These are phyloP conservation scores for Artemisia argyi DNA, from an alignment of 129 eudicot genomes.

Conservation along the genomic window DNA sequence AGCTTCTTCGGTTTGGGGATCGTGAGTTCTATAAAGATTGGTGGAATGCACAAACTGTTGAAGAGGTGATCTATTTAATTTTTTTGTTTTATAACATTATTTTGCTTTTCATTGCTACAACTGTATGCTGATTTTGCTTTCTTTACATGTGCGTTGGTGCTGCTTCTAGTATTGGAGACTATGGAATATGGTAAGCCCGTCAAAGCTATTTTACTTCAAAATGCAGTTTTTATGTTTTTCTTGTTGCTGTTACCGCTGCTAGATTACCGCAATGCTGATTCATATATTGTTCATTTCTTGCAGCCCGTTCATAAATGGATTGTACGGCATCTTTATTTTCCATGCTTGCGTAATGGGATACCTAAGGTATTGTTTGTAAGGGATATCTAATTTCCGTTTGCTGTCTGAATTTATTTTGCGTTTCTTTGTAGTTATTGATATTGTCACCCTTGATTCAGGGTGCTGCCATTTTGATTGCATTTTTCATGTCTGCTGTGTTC, in stretches of 20 bases:
- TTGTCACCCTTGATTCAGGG: conserved; percentile 46
- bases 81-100: neutral
- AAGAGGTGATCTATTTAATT: conserved; percentile 59
- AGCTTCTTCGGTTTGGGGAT: conserved; percentile 95
- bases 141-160: conserved; percentile 25
- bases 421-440: neutral
- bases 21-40: conserved; percentile 99
- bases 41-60: conserved; percentile 98
- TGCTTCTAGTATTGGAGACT: conserved; percentile 89
- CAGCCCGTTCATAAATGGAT: conserved; percentile 99
- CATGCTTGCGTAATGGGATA: conserved; percentile 87
- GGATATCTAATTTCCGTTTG: neutral
- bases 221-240: conserved; percentile 2
- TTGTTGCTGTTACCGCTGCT: neutral
- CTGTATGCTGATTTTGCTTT: conserved; percentile 8
- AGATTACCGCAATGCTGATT: neutral
- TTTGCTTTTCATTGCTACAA: conserved; percentile 27
- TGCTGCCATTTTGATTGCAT: conserved; percentile 78
- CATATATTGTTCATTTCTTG: conserved; percentile 19
- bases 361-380: conserved; percentile 60
- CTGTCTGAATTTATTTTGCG: neutral
- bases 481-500: conserved; percentile 82
- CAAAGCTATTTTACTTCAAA: neutral
- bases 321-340: conserved; percentile 87
- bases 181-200: conserved; percentile 91